phyloP scores from a whole-genome alignment of 2,329 filamentous ascomycete species.

The Colletotrichum sp. region DNA sequence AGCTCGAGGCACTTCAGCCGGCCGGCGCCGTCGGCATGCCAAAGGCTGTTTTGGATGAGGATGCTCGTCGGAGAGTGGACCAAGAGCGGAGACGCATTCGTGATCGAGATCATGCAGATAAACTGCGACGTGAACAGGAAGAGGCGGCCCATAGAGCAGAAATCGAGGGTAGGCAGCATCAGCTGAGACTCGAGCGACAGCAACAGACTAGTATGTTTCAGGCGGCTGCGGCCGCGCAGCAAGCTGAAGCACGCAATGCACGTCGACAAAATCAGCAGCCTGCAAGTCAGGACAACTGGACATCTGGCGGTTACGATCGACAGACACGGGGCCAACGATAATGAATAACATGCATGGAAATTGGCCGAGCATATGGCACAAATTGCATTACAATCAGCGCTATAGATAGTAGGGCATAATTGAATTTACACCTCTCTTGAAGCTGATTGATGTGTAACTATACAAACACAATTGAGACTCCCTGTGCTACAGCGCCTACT shows the following conservation, averaged over 20 bases:
- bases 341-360: neutral
- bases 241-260: neutral
- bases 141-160: neutral
- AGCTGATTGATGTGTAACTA: accelerated
- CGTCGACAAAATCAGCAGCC: neutral
- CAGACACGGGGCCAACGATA: neutral
- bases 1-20: neutral
- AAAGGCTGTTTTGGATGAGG: neutral
- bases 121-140: neutral
- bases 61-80: neutral
- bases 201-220: neutral
- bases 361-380: accelerated
- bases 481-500: too few relatives aligned
- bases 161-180: neutral
- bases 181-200: neutral
- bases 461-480: too few relatives aligned
- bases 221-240: neutral
- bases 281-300: accelerated
- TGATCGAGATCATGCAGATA: neutral
- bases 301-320: neutral
- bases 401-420: too few relatives aligned
- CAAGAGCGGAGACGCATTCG: neutral
- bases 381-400: neutral
- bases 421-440: too few relatives aligned
- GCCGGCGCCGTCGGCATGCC: neutral